These are phyloP conservation scores for Starmera dryadoides DNA, from an alignment of 805 yeast species.

Conservation along the genomic window DNA sequence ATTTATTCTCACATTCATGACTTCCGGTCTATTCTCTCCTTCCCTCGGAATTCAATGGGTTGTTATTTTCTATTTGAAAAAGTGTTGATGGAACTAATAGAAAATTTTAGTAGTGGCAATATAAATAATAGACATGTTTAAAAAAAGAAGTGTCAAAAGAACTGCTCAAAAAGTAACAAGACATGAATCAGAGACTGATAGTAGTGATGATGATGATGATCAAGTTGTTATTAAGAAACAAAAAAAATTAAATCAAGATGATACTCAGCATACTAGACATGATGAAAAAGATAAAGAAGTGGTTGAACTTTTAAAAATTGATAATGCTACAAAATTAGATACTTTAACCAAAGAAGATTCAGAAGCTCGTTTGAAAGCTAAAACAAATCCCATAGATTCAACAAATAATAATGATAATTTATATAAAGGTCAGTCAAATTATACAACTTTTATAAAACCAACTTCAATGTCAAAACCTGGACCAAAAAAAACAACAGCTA, in stretches of 20 bases:
- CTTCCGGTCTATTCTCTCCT: no score
- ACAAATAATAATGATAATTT: slow-evolving; percentile 15
- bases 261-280: no score
- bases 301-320: slow-evolving; percentile 10
- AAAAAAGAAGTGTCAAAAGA: slow-evolving; percentile 26
- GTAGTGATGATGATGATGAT: slow-evolving; percentile 6
- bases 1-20: no score
- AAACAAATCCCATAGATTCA: slow-evolving; percentile 3
- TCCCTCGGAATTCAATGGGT: no score
- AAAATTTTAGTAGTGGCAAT: no score
- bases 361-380: slow-evolving; percentile 12
- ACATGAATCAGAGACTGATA: slow-evolving; percentile 5
- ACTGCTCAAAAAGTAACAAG: slow-evolving; percentile 3
- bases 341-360: slow-evolving; percentile 6
- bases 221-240: slow-evolving; percentile 3
- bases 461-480: slow-evolving; percentile 23
- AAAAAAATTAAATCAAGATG: slow-evolving; percentile 1
- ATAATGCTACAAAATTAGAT: slow-evolving; percentile 19
- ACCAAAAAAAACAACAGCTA: slow-evolving; percentile 33
- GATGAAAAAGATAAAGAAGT: neutral
- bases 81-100: no score
- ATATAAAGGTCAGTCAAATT: slow-evolving; percentile 22
- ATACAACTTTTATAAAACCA: slow-evolving; percentile 19
- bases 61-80: no score
- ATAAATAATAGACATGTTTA: no score